Percentiles rank a stretch among this genome's conserved stretches.
phyloP scores from a whole-genome alignment of 1,284 basidiomycete genomes.

The Heterobasidion parviporum region DNA sequence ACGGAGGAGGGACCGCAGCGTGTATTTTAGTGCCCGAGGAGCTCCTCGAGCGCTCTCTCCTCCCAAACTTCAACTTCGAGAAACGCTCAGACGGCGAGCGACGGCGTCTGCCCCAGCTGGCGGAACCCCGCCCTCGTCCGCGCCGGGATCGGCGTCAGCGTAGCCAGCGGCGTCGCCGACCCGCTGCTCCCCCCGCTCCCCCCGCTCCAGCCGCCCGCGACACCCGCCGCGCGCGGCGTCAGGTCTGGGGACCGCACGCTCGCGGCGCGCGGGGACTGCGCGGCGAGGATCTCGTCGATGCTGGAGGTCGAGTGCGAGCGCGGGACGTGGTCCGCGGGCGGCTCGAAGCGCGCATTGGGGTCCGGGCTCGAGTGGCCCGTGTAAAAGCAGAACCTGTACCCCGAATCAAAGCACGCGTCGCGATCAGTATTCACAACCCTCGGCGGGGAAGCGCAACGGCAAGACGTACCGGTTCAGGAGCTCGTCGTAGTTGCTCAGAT shows the following conservation, averaged over 20 bases:
- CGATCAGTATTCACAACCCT: background rate
- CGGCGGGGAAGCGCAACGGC: background rate
- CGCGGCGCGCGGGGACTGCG: conserved; percentile 3
- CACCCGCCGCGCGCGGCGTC: background rate
- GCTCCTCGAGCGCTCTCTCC: too few species aligned
- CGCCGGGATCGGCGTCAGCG: background rate
- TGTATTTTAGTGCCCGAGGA: too few species aligned
- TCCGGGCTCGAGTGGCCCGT: conserved; percentile 33
- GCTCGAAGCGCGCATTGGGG: conserved; percentile 21
- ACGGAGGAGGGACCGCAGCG: too few species aligned
- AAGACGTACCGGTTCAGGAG: conserved; percentile 54
- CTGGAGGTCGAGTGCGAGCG: conserved; percentile 50
- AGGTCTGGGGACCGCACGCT: background rate
- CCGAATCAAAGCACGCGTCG: background rate
- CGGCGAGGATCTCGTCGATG: conserved; percentile 38
- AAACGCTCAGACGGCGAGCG: background rate
- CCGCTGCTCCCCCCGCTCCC: background rate
- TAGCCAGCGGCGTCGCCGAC: background rate
- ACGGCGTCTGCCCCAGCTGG: background rate
- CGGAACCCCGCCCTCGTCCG: background rate
- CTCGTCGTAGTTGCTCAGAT: conserved; percentile 39
- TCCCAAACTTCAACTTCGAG: too few species aligned
- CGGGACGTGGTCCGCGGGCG: conserved; percentile 26
- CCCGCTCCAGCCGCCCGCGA: background rate
- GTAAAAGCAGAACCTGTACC: conserved; percentile 66